Evolutionary conservation across 805 yeast species (phyloP).

Genomic region (Zygoascus biomembranicola): DNA sequence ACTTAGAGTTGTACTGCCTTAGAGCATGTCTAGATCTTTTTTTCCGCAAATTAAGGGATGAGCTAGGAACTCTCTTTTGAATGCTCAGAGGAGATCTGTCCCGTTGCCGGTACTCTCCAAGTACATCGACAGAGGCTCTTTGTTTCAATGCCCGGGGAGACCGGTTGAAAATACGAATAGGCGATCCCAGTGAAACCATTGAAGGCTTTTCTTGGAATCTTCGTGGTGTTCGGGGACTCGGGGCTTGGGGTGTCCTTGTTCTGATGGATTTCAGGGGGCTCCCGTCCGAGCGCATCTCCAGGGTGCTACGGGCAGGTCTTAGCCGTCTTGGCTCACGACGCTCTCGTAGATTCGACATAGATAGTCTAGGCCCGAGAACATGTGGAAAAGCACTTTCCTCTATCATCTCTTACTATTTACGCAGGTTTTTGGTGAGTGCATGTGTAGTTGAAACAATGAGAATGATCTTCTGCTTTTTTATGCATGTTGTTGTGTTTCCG

Average conservation of each 20-base stretch:
- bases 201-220: background rate
- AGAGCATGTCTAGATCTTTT: slow-evolving; percentile 1
- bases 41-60: background rate
- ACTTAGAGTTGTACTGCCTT: slow-evolving; percentile 23
- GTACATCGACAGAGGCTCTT: background rate
- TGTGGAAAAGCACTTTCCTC: background rate
- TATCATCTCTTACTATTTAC: background rate
- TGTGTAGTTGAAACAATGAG: background rate
- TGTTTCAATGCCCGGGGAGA: background rate
- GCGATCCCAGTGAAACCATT: background rate
- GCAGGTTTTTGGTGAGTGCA: background rate
- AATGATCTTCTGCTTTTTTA: background rate
- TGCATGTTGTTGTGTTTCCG: background rate
- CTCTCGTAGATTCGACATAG: background rate
- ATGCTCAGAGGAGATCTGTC: background rate
- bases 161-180: background rate
- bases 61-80: background rate
- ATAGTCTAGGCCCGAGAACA: background rate
- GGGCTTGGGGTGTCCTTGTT: background rate
- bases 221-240: background rate
- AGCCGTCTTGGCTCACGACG: background rate
- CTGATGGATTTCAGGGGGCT: background rate
- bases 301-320: background rate
- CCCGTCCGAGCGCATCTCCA: background rate
- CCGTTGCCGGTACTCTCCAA: background rate